Evolutionary conservation across 192 early-diverging fungal species (phyloP), one percentile per base, ranked within the genome.

Genomic region (Coemansia brasiliensis): DNA sequence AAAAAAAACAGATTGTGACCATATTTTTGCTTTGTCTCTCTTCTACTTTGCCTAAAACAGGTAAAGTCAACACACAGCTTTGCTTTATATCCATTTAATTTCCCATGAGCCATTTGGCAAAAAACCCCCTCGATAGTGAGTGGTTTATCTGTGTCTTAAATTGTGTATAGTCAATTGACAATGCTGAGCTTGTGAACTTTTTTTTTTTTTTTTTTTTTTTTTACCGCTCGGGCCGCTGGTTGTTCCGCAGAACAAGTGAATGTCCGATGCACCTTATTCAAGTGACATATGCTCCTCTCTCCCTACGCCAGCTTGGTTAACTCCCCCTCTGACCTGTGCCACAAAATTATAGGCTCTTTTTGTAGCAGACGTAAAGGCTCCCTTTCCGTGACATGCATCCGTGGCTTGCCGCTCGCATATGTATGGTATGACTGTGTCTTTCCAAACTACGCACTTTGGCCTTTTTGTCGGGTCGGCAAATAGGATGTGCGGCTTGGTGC

Each of bases 401-500:
- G 18, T 57, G 63, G 60, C 61, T 63, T 48, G 32, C 48, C 48
- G 45, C 55, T 29, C 10, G n/a, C 48, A 50, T 27, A 26, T 27
- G 46, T 24, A 17, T 12, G 9, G 9, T 24, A n/a, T 24, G 46
- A n/a, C n/a, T n/a, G n/a, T n/a, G n/a, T n/a, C n/a, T n/a, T n/a
- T n/a, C n/a, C n/a, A n/a, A n/a, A n/a, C n/a, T n/a, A n/a, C n/a
- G n/a, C n/a, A 29, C 27, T 29, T 29, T n/a, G n/a, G n/a, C n/a
- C n/a, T 29, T 29, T 6, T 29, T 20, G 65, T 64, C 40, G 57
- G 65, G 53, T 22, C 62, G 45, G 29, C 27, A 4, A 45, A 38
- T 15, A 50, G 27, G 2, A 63, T 69, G 15, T 63, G 73, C 10
- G 73, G 62, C 11, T 63, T 76, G 26, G 73, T 57, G 7, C 42